Percentiles rank a stretch among this genome's conserved stretches.
phyloP scores from a whole-genome alignment of 2,329 filamentous ascomycete genomes.

The Pyricularia sp. region DNA sequence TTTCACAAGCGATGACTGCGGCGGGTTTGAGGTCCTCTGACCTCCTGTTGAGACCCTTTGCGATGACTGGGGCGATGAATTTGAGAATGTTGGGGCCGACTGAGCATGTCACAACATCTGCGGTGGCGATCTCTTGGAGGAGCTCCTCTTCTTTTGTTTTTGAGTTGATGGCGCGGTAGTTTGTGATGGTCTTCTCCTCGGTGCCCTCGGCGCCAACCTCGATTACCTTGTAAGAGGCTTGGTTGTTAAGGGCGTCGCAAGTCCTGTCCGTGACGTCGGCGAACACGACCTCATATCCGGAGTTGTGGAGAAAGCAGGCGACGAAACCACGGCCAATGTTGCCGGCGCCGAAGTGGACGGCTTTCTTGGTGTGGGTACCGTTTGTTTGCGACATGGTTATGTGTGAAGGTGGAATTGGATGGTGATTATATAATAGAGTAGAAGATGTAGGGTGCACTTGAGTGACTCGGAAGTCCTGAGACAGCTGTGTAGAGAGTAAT shows the following conservation, averaged over 20 bases:
- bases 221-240: conserved; percentile 78
- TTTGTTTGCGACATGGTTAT: conserved; percentile 5
- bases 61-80: conserved; percentile 92
- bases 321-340: conserved; percentile 84
- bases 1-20: conserved; percentile 95
- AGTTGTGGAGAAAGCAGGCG: conserved; percentile 86
- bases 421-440: neutral
- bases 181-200: conserved; percentile 72
- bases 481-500: neutral
- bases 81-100: conserved; percentile 94
- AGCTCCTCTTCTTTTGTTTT: conserved; percentile 74
- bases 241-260: conserved; percentile 69
- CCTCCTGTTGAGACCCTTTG: conserved; percentile 81
- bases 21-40: conserved; percentile 57
- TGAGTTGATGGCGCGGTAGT: conserved; percentile 96
- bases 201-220: conserved; percentile 84
- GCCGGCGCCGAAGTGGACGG: conserved; percentile 77
- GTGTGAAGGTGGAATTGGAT: neutral
- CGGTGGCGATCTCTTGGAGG: conserved; percentile 74
- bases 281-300: conserved; percentile 92
- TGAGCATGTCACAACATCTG: conserved; percentile 90
- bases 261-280: conserved; percentile 83
- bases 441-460: neutral
- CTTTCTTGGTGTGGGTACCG: conserved; percentile 41
- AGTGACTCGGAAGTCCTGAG: neutral